A percentile compares a stretch with the other conserved stretches of the same genome.
phyloP scores from a whole-genome alignment of 2,329 filamentous ascomycete genomes.

The Trichoderma asperellum region DNA sequence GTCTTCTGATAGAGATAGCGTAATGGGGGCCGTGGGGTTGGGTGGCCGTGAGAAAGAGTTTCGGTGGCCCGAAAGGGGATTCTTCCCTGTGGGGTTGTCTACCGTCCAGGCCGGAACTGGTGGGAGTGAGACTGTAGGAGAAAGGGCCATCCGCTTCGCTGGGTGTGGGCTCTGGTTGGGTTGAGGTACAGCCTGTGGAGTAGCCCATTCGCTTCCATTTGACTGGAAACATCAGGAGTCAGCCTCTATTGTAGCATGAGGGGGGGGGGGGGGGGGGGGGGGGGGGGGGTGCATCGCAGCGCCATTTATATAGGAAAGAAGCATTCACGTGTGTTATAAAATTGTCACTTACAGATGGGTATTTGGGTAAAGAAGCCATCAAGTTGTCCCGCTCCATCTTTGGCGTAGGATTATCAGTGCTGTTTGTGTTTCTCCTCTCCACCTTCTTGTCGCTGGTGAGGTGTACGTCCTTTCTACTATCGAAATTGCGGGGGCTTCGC shows the following conservation, averaged over 20 bases:
- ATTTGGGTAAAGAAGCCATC: conserved; percentile 38
- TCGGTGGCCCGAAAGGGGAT: conserved; percentile 30
- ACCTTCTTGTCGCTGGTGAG: conserved; percentile 60
- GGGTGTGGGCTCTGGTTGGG: conserved; percentile 50
- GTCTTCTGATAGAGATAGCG: conserved; percentile 62
- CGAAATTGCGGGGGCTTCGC: conserved; percentile 90
- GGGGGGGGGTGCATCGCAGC: not conserved
- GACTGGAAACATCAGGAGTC: conserved; percentile 35
- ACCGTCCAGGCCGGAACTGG: conserved; percentile 57
- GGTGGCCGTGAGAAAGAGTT: conserved; percentile 35
- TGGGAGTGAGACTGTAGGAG: conserved; percentile 55
- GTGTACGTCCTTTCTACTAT: conserved; percentile 83
- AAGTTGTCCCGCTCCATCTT: conserved; percentile 43
- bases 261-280: too few relatives aligned
- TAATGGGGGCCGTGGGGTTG: conserved; percentile 49
- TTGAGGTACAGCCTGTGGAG: conserved; percentile 45
- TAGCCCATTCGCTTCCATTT: conserved; percentile 51
- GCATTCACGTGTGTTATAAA: conserved; percentile 40
- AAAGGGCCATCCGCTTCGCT: conserved; percentile 57
- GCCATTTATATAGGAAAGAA: not conserved
- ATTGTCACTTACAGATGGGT: conserved; percentile 40
- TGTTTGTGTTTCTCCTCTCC: conserved; percentile 50
- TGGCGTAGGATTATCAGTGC: conserved; percentile 40
- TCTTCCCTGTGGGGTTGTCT: conserved; percentile 40
- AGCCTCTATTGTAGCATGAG: not conserved